Evolutionary conservation across 2,329 filamentous ascomycete species (phyloP).

Genomic region (Aspergillus candidus): DNA sequence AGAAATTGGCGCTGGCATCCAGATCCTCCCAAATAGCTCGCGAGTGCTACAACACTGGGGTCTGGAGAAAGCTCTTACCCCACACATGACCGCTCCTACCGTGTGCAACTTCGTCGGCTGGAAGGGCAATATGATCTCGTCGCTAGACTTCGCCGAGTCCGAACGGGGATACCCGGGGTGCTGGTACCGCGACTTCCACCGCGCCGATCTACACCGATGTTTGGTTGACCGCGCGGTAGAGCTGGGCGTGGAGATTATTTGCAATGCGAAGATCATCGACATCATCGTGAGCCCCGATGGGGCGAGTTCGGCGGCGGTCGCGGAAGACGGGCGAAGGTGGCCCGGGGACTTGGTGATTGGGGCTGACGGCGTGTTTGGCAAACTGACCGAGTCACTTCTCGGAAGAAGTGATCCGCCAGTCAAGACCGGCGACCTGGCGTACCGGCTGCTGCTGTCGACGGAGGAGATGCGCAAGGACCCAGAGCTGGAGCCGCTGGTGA

Average conservation of each 20-base stretch:
- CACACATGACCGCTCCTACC: constrained; percentile 38
- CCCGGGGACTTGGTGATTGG: constrained; percentile 21
- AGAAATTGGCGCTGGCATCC: constrained; percentile 26
- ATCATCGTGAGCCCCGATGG: constrained; percentile 31
- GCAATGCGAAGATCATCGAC: constrained; percentile 40
- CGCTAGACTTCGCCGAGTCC: constrained; percentile 45
- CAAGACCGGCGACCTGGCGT: constrained; percentile 52
- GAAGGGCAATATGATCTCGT: constrained; percentile 47
- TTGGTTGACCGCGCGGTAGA: constrained; percentile 44
- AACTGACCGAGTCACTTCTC: constrained; percentile 42
- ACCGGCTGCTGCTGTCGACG: constrained; percentile 47
- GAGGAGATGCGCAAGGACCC: constrained; percentile 45
- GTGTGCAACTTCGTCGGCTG: constrained; percentile 48
- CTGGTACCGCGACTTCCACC: constrained; percentile 51
- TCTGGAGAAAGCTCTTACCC: constrained; percentile 37
- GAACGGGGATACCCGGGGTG: constrained; percentile 29
- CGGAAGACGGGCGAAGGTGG: constrained; percentile 20
- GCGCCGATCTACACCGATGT: constrained; percentile 47
- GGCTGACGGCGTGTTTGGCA: constrained; percentile 26
- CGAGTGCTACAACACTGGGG: constrained; percentile 35
- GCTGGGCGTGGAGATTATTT: constrained; percentile 44
- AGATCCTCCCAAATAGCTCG: constrained; percentile 23
- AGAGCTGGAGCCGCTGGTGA: constrained; percentile 41
- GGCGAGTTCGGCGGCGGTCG: constrained; percentile 33
- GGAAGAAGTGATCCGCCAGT: constrained; percentile 41